Percentiles rank a stretch among this genome's conserved stretches.
phyloP scores from a whole-genome alignment of 78 protist genomes.

The Emiliania huxleyi region DNA sequence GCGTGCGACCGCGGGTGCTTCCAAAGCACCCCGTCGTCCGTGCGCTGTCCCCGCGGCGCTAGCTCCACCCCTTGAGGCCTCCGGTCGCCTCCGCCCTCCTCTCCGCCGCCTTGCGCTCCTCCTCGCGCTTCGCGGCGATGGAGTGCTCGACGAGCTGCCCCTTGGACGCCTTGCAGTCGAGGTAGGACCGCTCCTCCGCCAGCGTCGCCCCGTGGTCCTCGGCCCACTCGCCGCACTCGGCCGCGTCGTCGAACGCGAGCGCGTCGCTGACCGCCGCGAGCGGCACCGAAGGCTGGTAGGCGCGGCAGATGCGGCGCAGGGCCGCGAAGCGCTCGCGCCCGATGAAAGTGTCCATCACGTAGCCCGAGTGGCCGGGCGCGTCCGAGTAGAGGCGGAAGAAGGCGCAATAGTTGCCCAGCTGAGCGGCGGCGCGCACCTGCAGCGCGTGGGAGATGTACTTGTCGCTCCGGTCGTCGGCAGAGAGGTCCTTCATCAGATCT shows the following conservation, averaged over 20 bases:
- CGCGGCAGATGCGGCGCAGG: neutral
- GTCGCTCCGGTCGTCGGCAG: no score
- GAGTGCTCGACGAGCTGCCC: neutral
- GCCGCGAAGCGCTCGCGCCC: neutral
- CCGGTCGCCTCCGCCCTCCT: neutral
- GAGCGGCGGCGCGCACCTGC: neutral
- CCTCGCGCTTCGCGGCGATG: neutral
- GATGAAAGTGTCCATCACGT: neutral
- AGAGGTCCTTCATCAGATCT: no score
- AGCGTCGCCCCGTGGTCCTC: neutral
- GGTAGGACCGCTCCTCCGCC: no score
- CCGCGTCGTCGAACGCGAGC: neutral
- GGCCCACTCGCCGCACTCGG: neutral
- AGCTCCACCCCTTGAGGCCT: neutral
- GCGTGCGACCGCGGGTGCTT: no score
- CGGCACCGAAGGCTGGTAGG: neutral
- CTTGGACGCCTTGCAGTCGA: conserved; percentile 9
- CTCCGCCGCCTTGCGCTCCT: neutral
- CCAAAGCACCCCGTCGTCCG: no score
- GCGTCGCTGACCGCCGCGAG: no score
- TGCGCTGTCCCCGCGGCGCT: no score
- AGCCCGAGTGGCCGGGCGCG: neutral
- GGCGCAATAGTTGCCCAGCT: neutral
- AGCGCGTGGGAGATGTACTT: neutral
- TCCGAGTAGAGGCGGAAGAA: neutral